These are phyloP conservation scores for Citrus mangshanensis DNA, from an alignment of 345 rosid genomes.

Conservation along the genomic window DNA sequence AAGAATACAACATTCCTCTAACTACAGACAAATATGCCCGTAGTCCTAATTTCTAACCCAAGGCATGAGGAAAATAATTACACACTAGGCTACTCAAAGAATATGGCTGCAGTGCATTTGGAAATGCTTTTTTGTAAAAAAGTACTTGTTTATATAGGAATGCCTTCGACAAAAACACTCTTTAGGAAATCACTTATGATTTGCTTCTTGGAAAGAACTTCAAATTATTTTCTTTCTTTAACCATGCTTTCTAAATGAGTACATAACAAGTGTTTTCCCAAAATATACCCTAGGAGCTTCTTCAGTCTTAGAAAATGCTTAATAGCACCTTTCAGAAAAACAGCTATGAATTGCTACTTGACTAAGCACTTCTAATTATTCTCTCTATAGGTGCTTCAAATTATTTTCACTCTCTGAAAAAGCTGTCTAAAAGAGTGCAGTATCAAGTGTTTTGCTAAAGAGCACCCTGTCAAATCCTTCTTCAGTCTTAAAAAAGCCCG, in stretches of 20 bases:
- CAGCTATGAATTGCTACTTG: background rate
- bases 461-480: background rate
- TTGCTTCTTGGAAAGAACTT: background rate
- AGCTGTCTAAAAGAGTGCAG: background rate
- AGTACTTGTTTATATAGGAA: background rate
- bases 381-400: background rate
- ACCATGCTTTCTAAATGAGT: background rate
- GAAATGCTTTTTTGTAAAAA: background rate
- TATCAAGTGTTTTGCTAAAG: background rate
- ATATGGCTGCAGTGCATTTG: background rate
- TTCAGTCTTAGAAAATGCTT: background rate
- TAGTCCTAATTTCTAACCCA: background rate
- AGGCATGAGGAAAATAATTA: background rate
- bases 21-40: background rate
- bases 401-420: background rate
- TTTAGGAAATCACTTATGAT: background rate
- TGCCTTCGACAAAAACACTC: background rate
- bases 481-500: too few relatives aligned
- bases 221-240: background rate
- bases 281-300: background rate
- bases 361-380: background rate
- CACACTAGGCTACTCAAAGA: background rate
- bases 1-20: background rate
- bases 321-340: background rate
- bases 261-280: background rate